phyloP scores from a whole-genome alignment of 495 filamentous ascomycete species.

The Delitschia confertaspora region DNA sequence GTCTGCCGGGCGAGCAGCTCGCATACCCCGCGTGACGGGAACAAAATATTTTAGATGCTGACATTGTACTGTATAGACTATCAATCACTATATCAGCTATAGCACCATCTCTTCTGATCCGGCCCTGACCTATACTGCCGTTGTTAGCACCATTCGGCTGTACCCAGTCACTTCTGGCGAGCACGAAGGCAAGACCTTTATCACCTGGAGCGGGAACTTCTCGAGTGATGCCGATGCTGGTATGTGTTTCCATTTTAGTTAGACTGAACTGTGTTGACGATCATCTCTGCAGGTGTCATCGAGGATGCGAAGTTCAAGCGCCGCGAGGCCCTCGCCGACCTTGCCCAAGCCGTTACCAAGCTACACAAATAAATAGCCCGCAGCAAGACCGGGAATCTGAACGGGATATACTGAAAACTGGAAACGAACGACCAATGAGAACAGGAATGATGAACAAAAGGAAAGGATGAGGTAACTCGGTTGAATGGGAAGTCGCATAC shows the following conservation, averaged over 20 bases:
- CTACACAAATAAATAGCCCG: too few species aligned
- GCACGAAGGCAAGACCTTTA: conserved; percentile 50
- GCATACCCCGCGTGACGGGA: neutral
- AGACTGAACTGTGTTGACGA: neutral
- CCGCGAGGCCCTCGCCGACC: conserved; percentile 54
- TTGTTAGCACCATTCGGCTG: conserved; percentile 53
- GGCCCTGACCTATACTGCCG: conserved; percentile 49
- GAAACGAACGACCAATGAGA: too few species aligned
- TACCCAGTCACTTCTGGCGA: conserved; percentile 52
- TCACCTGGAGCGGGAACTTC: conserved; percentile 57
- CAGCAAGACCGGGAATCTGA: too few species aligned
- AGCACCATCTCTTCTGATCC: conserved; percentile 54
- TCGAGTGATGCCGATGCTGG: conserved; percentile 59
- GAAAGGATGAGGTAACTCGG: too few species aligned
- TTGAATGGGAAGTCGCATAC: too few species aligned
- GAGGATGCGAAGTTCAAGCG: conserved; percentile 67
- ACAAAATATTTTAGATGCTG: neutral
- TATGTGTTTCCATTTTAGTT: conserved; percentile 33
- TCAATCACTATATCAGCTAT: conserved; percentile 65
- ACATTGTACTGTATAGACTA: conserved; percentile 37
- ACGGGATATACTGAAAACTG: too few species aligned
- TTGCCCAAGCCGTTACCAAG: conserved; percentile 43
- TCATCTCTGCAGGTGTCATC: conserved; percentile 45
- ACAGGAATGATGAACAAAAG: too few species aligned
- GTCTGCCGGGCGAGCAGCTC: conserved; percentile 13